Conservation (phyloP, 75 land plant species). For the Selaginella moellendorffii region DNA sequence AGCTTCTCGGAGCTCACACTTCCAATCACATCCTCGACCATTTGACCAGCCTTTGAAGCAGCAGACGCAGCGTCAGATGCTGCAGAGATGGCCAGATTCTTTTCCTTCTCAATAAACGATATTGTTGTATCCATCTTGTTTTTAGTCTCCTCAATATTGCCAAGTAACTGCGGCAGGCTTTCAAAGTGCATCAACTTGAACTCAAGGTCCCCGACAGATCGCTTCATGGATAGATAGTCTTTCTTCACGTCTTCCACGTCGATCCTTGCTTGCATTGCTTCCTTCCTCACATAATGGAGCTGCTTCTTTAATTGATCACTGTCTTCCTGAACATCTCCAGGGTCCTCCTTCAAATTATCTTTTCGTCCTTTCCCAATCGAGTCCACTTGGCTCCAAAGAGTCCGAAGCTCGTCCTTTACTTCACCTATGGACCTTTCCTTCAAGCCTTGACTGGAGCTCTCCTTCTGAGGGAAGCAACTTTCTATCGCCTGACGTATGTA, state of each 20-base stretch:
- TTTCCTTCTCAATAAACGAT: slow-evolving; percentile 13
- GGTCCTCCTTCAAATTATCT: slow-evolving; percentile 14
- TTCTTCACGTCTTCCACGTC: slow-evolving; percentile 9
- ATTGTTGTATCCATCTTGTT: slow-evolving; percentile 7
- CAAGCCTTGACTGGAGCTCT: not conserved
- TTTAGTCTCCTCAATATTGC: not conserved
- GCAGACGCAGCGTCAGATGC: slow-evolving; percentile 9
- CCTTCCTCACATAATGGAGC: slow-evolving; percentile 23
- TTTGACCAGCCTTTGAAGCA: slow-evolving; percentile 17
- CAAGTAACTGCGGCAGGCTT: not conserved
- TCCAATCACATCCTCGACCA: slow-evolving; percentile 10
- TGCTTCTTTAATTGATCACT: slow-evolving; percentile 18
- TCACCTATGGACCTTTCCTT: not conserved
- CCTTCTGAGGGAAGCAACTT: not conserved
- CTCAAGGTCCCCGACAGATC: not conserved
- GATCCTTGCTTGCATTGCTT: slow-evolving; percentile 11
- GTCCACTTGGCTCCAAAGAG: not conserved
- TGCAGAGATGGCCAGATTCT: slow-evolving; percentile 10
- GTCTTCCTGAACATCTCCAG: slow-evolving; percentile 16
- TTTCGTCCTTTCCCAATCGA: not conserved
- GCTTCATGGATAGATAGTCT: not conserved
- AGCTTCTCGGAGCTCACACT: slow-evolving; percentile 12
- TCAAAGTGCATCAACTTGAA: not conserved
- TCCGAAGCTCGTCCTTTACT: not conserved
- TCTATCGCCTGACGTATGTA: not conserved